Evolutionary conservation across 495 filamentous ascomycete species (phyloP).

Genomic region (Umbilicaria muhlenbergii): DNA sequence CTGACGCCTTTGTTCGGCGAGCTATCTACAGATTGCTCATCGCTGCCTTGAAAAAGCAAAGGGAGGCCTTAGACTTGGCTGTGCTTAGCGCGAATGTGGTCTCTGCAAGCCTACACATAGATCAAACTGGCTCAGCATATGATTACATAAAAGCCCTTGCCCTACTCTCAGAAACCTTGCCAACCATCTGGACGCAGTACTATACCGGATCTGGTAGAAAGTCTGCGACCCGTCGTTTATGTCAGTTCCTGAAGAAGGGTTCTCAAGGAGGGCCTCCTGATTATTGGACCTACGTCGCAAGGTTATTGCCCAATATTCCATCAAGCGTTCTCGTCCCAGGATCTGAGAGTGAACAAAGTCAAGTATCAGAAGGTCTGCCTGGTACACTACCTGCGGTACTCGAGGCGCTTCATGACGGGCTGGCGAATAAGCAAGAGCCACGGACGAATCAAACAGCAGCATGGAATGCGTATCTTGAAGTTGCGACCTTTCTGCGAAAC

Average conservation of each 20-base stretch:
- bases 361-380: constrained; percentile 12
- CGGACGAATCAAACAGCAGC: constrained; percentile 46
- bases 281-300: constrained; percentile 55
- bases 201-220: constrained; percentile 46
- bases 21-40: constrained; percentile 52
- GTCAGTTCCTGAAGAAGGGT: constrained; percentile 64
- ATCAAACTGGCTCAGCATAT: constrained; percentile 56
- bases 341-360: constrained; percentile 28
- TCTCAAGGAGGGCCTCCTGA: constrained; percentile 53
- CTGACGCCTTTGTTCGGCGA: constrained; percentile 58
- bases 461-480: constrained; percentile 57
- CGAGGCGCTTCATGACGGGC: constrained; percentile 47
- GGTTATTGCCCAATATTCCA: constrained; percentile 46
- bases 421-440: constrained; percentile 59
- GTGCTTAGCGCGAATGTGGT: constrained; percentile 55
- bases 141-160: constrained; percentile 51
- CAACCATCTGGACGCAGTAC: constrained; percentile 59
- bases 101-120: constrained; percentile 45
- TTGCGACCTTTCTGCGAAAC: constrained; percentile 31
- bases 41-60: constrained; percentile 39
- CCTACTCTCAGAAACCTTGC: constrained; percentile 41
- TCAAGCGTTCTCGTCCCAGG: constrained; percentile 30
- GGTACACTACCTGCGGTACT: constrained; percentile 30
- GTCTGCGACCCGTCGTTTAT: constrained; percentile 43
- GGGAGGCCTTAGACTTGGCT: constrained; percentile 39